Evolutionary conservation across 352 stramenopile genomes (phyloP).

Genomic region (Globisporangium splendens): DNA sequence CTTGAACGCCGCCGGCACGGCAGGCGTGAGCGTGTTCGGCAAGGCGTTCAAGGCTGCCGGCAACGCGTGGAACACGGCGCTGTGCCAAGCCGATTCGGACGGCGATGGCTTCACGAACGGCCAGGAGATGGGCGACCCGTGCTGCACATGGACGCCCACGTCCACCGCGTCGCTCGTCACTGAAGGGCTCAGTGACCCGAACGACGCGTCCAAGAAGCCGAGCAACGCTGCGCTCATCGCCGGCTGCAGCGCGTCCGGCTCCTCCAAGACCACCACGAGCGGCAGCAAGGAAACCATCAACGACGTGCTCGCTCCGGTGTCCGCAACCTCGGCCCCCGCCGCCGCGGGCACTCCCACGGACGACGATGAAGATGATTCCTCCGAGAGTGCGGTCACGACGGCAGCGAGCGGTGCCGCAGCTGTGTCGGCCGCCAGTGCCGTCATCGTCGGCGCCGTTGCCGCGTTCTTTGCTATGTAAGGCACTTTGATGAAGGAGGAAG

Average conservation of each 20-base stretch:
- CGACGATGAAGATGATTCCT: slow-evolving; percentile 57
- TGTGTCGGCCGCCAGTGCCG: slow-evolving; percentile 1
- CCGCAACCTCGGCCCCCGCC: slow-evolving; percentile 13
- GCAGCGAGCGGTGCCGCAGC: slow-evolving; percentile 18
- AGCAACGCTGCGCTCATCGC: slow-evolving; percentile 41
- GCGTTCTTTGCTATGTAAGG: slow-evolving; percentile 10
- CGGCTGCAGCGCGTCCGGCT: slow-evolving; percentile 30
- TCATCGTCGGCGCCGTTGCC: slow-evolving; percentile 9
- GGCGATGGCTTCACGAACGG: slow-evolving; percentile 83
- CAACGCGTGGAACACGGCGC: slow-evolving; percentile 35
- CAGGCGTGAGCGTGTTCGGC: slow-evolving; percentile 63
- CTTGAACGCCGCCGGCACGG: slow-evolving; percentile 32
- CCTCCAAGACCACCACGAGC: slow-evolving; percentile 6
- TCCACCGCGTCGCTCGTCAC: slow-evolving; percentile 45
- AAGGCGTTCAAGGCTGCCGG: slow-evolving; percentile 48
- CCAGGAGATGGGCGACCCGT: slow-evolving; percentile 80
- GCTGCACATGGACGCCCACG: slow-evolving; percentile 66
- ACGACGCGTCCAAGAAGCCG: slow-evolving; percentile 49
- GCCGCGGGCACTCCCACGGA: slow-evolving; percentile 24
- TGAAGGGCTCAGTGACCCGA: slow-evolving; percentile 57
- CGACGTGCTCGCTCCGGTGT: slow-evolving; percentile 31
- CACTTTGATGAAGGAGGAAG: neutral
- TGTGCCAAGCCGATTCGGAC: slow-evolving; percentile 74
- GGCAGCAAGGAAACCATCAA: slow-evolving; percentile 19
- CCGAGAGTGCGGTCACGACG: slow-evolving; percentile 37